Evolutionary conservation across 352 stramenopile genomes (phyloP).

Genomic region (Globisporangium paddicum): DNA sequence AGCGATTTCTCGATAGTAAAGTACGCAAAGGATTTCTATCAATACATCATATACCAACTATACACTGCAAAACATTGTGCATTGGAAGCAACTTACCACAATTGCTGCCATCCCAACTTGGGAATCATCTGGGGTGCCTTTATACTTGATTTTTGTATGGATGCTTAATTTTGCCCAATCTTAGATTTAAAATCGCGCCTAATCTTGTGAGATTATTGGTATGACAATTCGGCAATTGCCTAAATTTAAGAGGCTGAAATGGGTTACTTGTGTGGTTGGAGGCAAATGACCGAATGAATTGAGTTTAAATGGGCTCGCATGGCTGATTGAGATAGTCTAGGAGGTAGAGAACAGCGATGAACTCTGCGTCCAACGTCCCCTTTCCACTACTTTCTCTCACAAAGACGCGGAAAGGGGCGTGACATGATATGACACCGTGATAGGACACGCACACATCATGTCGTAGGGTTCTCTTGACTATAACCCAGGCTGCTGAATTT

Average conservation of each 20-base stretch:
- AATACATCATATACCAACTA: not conserved
- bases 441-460: too few relatives aligned
- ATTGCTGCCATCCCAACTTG: not conserved
- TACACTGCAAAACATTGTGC: not conserved
- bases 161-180: slow-evolving; percentile 1
- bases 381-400: too few relatives aligned
- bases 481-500: too few relatives aligned
- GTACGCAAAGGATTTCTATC: not conserved
- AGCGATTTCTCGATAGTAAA: not conserved
- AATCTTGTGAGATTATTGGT: slow-evolving; percentile 2
- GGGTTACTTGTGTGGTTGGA: too few relatives aligned
- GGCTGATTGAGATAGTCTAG: too few relatives aligned
- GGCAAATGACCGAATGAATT: too few relatives aligned
- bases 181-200: not conserved
- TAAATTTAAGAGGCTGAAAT: not conserved
- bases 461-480: too few relatives aligned
- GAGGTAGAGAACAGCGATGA: too few relatives aligned
- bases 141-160: not conserved
- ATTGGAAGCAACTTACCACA: slow-evolving; percentile 2
- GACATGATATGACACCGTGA: too few relatives aligned
- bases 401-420: too few relatives aligned
- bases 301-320: too few relatives aligned
- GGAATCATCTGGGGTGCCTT: not conserved
- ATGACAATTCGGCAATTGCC: not conserved
- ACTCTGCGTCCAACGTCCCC: too few relatives aligned